Base-by-base conservation (phyloP, 2,329 filamentous ascomycete species). In the Aspergillus melleus region DNA sequence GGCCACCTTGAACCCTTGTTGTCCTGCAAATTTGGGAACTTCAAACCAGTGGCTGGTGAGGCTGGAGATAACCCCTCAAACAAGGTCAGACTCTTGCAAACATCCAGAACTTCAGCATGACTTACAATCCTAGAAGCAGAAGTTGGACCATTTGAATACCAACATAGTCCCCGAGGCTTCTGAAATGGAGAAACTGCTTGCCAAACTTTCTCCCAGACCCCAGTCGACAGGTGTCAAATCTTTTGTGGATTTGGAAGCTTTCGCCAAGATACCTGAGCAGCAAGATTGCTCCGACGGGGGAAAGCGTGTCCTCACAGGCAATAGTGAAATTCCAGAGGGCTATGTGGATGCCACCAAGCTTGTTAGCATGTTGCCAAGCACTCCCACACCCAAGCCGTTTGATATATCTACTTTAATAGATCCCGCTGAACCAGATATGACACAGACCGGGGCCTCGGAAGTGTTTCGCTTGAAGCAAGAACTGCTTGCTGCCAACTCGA, bases 201-300 rank as follows among this genome's bases (percentile, higher is more conserved):
- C 76, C 36, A 79, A 74, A 44, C 68, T 80, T 44, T 74, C 76
- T 20, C 74, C 77, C 32, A 75, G 76, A 61, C 67, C 74, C 36
- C 66, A 68, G 26, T 49, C 60, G 16, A 60, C 64, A 49, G 56
- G 54, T 36, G 52, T 30, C 39, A 64, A 66, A 44, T 30, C 61
- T 39, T 53, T 60, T 26, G 55, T 59, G 12, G 66, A 68, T 30
- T 61, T 70, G 49, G 70, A 70, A 12, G 66, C 92, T 54, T 79
- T 92, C 64, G 86, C 88, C 58, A 90, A 88, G 71, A 82, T 94
- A 52, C 86, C 86, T n/a, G 88, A 92, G 73, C 89, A 92, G 69
- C 86, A 89, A 69, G 79, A 79, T 49, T 73, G 81, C n/a, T 75
- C 88, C 53, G 80, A 80, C 54, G 83, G 86, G 73, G 86, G 89